Evolutionary conservation across 371 early-diverging fungal genomes (phyloP).

Genomic region (Rhizopus microsporus): DNA sequence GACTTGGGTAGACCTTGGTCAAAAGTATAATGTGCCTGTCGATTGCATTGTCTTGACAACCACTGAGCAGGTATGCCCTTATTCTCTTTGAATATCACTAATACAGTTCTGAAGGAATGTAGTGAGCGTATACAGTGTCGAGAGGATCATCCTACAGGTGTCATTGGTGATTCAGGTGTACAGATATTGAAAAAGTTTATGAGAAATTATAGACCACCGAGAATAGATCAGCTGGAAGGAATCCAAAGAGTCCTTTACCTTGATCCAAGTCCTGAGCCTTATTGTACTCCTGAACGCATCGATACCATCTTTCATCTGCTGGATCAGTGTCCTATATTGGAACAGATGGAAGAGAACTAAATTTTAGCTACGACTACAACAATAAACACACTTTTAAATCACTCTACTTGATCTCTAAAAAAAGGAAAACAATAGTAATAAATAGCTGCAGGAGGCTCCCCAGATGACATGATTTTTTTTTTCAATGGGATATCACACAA

Average conservation of each 20-base stretch:
- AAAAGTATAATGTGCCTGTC: conserved; percentile 55
- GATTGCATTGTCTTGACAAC: conserved; percentile 75
- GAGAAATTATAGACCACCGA: conserved; percentile 60
- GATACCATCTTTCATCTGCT: conserved; percentile 42
- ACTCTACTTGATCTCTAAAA: too few relatives aligned
- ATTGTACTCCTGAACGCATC: conserved; percentile 54
- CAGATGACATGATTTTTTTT: too few relatives aligned
- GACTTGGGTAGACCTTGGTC: conserved; percentile 70
- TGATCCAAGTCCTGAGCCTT: conserved; percentile 46
- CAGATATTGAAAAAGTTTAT: conserved; percentile 63
- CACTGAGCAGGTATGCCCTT: conserved; percentile 36
- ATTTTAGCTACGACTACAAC: background rate
- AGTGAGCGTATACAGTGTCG: conserved; percentile 61
- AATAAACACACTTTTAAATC: background rate
- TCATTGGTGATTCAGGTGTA: conserved; percentile 64
- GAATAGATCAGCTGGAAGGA: conserved; percentile 54
- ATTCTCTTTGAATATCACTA: background rate
- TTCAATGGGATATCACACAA: too few relatives aligned
- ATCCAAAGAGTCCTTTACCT: conserved; percentile 55
- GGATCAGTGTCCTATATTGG: conserved; percentile 14
- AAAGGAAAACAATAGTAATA: too few relatives aligned
- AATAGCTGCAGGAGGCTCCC: too few relatives aligned
- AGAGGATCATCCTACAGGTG: conserved; percentile 72
- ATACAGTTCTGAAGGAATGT: conserved; percentile 42
- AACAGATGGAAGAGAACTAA: background rate